A percentile compares a stretch with the other conserved stretches of the same genome.
phyloP scores from a whole-genome alignment of 306 rosid genomes.

The Cucurbita ficifolia region DNA sequence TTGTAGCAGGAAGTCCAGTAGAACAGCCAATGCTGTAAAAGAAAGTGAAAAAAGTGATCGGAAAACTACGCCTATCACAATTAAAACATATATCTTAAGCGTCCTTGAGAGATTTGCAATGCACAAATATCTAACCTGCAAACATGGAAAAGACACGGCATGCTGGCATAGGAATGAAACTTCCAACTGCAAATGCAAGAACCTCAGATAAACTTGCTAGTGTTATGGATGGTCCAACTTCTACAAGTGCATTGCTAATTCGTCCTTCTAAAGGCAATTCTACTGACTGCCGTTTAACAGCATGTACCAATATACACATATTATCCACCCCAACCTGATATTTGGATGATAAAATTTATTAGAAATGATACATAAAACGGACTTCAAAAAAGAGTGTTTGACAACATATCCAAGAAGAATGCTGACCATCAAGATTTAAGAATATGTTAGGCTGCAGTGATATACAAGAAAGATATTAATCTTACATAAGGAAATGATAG shows the following conservation, averaged over 20 bases:
- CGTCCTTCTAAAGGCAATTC: constrained; percentile 79
- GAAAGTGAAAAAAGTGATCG: constrained; percentile 19
- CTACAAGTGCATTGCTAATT: constrained; percentile 91
- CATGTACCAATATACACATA: constrained; percentile 94
- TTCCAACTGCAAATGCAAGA: constrained; percentile 92
- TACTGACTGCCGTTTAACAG: constrained; percentile 77
- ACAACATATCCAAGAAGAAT: background rate
- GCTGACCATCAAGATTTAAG: background rate
- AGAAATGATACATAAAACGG: background rate
- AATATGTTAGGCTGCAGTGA: background rate
- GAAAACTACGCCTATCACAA: background rate
- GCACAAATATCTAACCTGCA: constrained; percentile 45
- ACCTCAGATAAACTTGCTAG: constrained; percentile 94
- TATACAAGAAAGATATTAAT: background rate
- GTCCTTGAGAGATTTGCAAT: background rate
- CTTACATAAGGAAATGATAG: background rate
- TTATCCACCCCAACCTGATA: constrained; percentile 95
- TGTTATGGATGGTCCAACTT: constrained; percentile 98
- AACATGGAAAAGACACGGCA: constrained; percentile 99
- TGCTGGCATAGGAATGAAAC: constrained; percentile 98
- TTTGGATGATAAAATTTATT: background rate
- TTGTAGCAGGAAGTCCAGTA: constrained; percentile 90
- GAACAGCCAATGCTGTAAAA: constrained; percentile 85
- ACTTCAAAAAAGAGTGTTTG: background rate
- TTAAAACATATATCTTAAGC: background rate